phyloP scores from a whole-genome alignment of 176 grass and related monocot genomes.

The Typha latifolia region DNA sequence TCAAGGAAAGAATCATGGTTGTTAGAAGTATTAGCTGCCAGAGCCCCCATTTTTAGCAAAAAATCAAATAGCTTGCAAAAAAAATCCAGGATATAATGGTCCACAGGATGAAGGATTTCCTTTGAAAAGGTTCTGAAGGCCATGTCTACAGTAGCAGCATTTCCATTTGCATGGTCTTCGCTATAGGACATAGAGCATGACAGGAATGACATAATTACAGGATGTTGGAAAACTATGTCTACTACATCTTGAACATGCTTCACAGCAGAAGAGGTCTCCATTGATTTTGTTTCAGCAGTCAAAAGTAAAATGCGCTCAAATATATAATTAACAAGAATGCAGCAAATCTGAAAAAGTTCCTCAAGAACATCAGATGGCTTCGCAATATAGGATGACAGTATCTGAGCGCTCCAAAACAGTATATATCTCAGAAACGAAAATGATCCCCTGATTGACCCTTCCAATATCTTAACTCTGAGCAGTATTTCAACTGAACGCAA shows the following conservation, averaged over 20 bases:
- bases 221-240: conserved; percentile 64
- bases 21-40: conserved; percentile 8
- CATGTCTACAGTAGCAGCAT: conserved; percentile 30
- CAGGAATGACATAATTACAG: conserved; percentile 42
- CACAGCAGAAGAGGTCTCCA: conserved; percentile 11
- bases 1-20: conserved; percentile 25
- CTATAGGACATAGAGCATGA: conserved; percentile 41
- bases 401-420: conserved; percentile 69
- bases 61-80: conserved; percentile 54
- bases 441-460: conserved; percentile 41
- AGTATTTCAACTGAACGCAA: conserved; percentile 30
- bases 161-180: conserved; percentile 26
- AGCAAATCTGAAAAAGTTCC: conserved; percentile 47
- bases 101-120: conserved; percentile 49
- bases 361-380: conserved; percentile 46
- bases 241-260: conserved; percentile 36
- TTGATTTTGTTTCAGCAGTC: conserved; percentile 16
- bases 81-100: conserved; percentile 47
- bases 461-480: conserved; percentile 56
- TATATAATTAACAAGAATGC: conserved; percentile 56
- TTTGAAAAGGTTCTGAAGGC: conserved; percentile 37
- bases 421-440: conserved; percentile 45
- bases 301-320: conserved; percentile 44
- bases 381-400: conserved; percentile 42
- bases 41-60: conserved; percentile 25